Evolutionary conservation across 768 basidiomycete species (phyloP), one percentile per base, ranked within the genome.

Genomic region (Mycena pura): DNA sequence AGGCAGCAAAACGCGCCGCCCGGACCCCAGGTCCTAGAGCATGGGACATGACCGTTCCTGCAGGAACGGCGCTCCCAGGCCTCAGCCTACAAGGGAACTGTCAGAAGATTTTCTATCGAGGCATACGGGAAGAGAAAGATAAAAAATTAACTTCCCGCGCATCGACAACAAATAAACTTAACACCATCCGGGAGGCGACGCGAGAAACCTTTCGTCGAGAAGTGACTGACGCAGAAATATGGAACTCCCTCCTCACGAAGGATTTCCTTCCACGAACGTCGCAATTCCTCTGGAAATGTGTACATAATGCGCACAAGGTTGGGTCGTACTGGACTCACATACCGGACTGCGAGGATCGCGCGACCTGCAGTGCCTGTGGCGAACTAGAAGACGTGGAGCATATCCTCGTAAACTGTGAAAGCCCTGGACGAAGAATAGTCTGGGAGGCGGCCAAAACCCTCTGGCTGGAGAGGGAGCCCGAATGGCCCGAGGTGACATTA

Each of bases 221-320:
- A 4, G 38, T 53, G 15, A 14, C 34, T 14, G n/a, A n/a, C n/a
- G 51, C 19, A 19, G 15, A 38, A 9, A 24, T 39, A 6, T 53
- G 51, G 51, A 11, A 15, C 10, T 10, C 51, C 17, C 19, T 15
- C 13, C 14, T 6, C 6, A 17, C 38, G 24, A 41, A 19, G 45
- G n/a, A n/a, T 10, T 34, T 51, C 11, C 55, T 53, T 9, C 24
- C n/a, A 5, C 38, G 22, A 14, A n/a, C 24, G 13, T 21, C 40
- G 5, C 9, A 58, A 14, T 58, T 58, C 46, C 43, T 64, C 11
- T 67, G 62, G 62, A 60, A 44, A 48, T 27, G 39, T 6, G 34
- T 60, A 13, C 66, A 64, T 27, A 55, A 64, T 38, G 58, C 63
- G 13, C 60, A 56, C 41, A 54, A 47, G 41, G 22, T 67, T 11